phyloP scores from a whole-genome alignment of 2,329 filamentous ascomycete species.

The Beauveria bassiana region DNA sequence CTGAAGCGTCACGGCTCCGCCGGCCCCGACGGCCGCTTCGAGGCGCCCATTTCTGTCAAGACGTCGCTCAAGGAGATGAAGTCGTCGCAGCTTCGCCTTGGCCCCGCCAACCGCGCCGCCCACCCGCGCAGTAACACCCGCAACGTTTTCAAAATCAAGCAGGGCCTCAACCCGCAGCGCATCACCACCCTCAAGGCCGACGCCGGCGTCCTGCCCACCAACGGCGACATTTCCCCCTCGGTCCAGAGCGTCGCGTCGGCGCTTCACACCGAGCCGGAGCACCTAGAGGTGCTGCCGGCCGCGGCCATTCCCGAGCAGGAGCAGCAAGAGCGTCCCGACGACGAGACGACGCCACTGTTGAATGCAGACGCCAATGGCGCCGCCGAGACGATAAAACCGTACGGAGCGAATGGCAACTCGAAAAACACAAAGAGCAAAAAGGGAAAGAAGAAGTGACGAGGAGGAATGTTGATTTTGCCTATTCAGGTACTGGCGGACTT shows the following conservation, averaged over 20 bases:
- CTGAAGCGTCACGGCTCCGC: slow-evolving; percentile 52
- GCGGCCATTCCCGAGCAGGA: background rate
- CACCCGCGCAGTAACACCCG: slow-evolving; percentile 54
- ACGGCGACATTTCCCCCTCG: background rate
- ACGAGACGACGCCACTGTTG: slow-evolving; percentile 25
- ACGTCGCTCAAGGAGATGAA: slow-evolving; percentile 56
- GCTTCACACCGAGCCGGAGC: slow-evolving; percentile 1
- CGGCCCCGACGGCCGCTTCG: slow-evolving; percentile 43
- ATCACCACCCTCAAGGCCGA: slow-evolving; percentile 14
- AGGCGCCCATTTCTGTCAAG: slow-evolving; percentile 45
- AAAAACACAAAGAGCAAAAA: slow-evolving; percentile 19
- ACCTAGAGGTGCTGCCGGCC: slow-evolving; percentile 15
- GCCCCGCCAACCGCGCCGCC: slow-evolving; percentile 58
- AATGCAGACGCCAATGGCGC: slow-evolving; percentile 20
- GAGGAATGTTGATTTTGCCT: no score
- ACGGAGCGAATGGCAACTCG: slow-evolving; percentile 6
- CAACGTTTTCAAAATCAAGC: slow-evolving; percentile 61
- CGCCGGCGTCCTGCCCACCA: background rate
- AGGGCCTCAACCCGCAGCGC: slow-evolving; percentile 23
- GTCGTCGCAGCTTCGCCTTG: slow-evolving; percentile 56
- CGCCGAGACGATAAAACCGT: slow-evolving; percentile 14
- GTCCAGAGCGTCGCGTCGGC: background rate
- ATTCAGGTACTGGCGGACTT: no score
- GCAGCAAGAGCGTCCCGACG: slow-evolving; percentile 3
- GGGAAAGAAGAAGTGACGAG: slow-evolving; percentile 29